Percentiles rank a stretch among this genome's conserved stretches.
Conservation (phyloP, 2,329 filamentous ascomycete species). For the Clarireedia paspali region DNA sequence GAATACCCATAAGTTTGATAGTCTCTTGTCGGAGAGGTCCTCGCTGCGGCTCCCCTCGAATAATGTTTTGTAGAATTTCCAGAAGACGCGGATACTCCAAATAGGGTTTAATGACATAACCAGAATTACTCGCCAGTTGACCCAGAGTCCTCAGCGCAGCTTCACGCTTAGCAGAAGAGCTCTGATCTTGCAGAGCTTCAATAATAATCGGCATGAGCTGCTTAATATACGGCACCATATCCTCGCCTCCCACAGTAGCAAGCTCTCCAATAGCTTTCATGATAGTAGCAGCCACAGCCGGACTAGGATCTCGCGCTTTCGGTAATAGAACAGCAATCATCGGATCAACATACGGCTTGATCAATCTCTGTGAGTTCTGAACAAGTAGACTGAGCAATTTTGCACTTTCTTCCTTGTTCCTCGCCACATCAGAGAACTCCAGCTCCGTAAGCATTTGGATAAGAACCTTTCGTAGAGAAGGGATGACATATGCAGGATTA, state of each 20-base stretch:
- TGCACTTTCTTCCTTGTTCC: conserved; percentile 94
- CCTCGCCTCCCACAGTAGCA: conserved; percentile 85
- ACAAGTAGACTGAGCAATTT: conserved; percentile 88
- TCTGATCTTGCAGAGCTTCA: conserved; percentile 87
- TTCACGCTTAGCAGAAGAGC: conserved; percentile 82
- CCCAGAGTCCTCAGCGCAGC: conserved; percentile 85
- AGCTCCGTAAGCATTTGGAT: conserved; percentile 95
- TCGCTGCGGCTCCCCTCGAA: conserved; percentile 79
- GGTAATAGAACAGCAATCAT: conserved; percentile 94
- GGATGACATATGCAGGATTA: conserved; percentile 96
- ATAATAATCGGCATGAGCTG: conserved; percentile 93
- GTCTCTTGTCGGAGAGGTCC: conserved; percentile 84
- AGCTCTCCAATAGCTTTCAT: conserved; percentile 91
- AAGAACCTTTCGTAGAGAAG: conserved; percentile 85
- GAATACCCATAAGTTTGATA: conserved; percentile 91
- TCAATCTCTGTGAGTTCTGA: conserved; percentile 83
- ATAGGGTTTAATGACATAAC: conserved; percentile 96
- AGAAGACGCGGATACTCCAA: conserved; percentile 90
- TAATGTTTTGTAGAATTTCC: conserved; percentile 86
- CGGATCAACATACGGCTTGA: conserved; percentile 93
- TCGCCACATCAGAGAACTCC: conserved; percentile 87
- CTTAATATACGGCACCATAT: conserved; percentile 88
- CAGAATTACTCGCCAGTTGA: conserved; percentile 89
- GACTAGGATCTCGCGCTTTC: conserved; percentile 77
- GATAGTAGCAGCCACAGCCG: conserved; percentile 90